A percentile compares a stretch with the other conserved stretches of the same genome.
phyloP scores from a whole-genome alignment of 768 basidiomycete genomes.

The Xanthoconium purpureum region DNA sequence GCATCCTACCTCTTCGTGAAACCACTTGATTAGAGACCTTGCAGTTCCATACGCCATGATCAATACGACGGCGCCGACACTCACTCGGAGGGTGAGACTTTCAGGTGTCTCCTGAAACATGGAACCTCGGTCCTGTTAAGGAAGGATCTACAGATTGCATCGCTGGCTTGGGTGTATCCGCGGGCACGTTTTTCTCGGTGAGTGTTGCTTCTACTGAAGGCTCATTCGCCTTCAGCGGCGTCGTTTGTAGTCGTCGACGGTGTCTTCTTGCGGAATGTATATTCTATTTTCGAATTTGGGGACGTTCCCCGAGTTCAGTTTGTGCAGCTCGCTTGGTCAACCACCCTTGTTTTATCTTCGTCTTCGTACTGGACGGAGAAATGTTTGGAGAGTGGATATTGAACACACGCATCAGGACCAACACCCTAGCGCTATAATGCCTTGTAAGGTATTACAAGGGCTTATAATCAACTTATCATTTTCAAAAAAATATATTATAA shows the following conservation, averaged over 20 bases:
- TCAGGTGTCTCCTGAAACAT: slow-evolving; percentile 27
- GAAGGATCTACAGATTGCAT: slow-evolving; percentile 26
- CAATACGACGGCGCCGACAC: slow-evolving; percentile 15
- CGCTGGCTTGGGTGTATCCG: slow-evolving; percentile 25
- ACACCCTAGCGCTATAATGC: too few relatives aligned
- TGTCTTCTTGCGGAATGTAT: slow-evolving; percentile 25
- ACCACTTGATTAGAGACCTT: neutral
- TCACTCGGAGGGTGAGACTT: slow-evolving; percentile 38
- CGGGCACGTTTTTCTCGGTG: slow-evolving; percentile 1
- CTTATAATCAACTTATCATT: too few relatives aligned
- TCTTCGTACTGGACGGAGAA: too few relatives aligned
- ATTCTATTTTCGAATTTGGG: slow-evolving; percentile 28
- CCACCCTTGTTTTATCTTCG: too few relatives aligned
- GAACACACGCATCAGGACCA: too few relatives aligned
- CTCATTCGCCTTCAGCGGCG: slow-evolving; percentile 5
- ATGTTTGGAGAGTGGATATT: too few relatives aligned
- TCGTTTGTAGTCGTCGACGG: slow-evolving; percentile 26
- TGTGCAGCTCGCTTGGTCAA: slow-evolving; percentile 23
- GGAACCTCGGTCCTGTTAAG: slow-evolving; percentile 38
- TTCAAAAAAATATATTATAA: too few relatives aligned
- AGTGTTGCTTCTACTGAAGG: neutral
- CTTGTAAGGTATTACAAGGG: too few relatives aligned
- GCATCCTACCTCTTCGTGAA: neutral
- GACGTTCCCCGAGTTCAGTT: slow-evolving; percentile 34
- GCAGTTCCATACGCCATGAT: slow-evolving; percentile 20